Evolutionary conservation across 2,329 filamentous ascomycete species (phyloP), one percentile per base, ranked within the genome.

Genomic region (Penicillium sp.): DNA sequence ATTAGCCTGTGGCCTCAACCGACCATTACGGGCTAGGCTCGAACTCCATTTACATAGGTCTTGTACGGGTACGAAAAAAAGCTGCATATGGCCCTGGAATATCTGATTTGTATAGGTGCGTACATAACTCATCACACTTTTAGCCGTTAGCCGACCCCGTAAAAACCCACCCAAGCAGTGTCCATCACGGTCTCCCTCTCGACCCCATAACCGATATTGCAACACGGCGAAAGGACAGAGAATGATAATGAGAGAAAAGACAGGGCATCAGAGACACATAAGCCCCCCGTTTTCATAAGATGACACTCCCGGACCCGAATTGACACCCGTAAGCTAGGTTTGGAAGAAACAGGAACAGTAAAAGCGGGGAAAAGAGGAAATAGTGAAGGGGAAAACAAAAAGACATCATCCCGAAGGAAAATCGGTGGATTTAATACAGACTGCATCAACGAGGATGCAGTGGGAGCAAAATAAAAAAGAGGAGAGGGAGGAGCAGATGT

Each of bases 361-460:
- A 55, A 37, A 45, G 38, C 28, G 49, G 19, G 48, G 10, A 22
- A 19, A 57, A 63, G 59, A 66, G 57, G 57, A 62, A 61, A 60
- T 59, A 58, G 55, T 63, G 65, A 63, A 58, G 57, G 62, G 59
- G 62, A 56, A 62, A 64, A 62, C 58, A 52, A 65, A 57, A 61
- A 55, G 52, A 64, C 57, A 25, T 55, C 53, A 25, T 38, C 22
- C 62, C 59, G 63, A 65, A 64, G 68, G 63, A 71, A 68, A 71
- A 70, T 72, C 71, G 69, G 67, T 71, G 66, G 67, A 69, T 74
- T 75, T 73, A 73, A 69, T 75, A 75, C 72, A 73, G 61, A 68
- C 66, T 56, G 60, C 67, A 60, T 67, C 65, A 40, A 35, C 49
- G 48, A 45, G 10, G 58, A 63, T 63, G 65, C 65, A 71, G 73